Percentiles rank a stretch among this genome's conserved stretches.
Conservation (phyloP, 805 yeast genomes). For the Candida xiaguanensis region DNA sequence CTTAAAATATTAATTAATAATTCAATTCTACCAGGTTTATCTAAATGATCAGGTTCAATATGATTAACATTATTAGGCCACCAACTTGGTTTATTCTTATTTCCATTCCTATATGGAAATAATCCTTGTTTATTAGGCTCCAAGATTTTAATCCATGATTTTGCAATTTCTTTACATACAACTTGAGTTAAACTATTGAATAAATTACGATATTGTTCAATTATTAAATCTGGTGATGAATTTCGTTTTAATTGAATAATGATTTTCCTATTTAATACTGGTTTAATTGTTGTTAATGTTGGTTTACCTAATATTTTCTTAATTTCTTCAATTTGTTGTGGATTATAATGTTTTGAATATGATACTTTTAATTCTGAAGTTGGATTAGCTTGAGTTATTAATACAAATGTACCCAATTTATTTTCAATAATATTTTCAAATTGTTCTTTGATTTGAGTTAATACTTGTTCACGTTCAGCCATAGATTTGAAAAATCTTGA, state of each 20-base stretch:
- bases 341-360: conserved; percentile 5
- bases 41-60: conserved; percentile 71
- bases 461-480: neutral
- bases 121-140: conserved; percentile 66
- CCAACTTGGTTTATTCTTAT: conserved; percentile 56
- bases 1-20: conserved; percentile 42
- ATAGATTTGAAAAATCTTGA: neutral
- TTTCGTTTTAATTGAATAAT: neutral
- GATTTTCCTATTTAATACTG: conserved; percentile 2
- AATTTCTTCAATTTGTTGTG: conserved; percentile 4
- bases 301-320: conserved; percentile 1
- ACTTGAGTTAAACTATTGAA: conserved; percentile 20
- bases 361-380: conserved; percentile 2
- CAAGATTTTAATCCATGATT: conserved; percentile 60
- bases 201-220: conserved; percentile 15
- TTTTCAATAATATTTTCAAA: neutral
- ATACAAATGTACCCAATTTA: conserved; percentile 1
- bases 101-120: conserved; percentile 57
- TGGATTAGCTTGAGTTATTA: conserved; percentile 6
- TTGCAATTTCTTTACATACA: conserved; percentile 57
- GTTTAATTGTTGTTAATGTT: conserved; percentile 7
- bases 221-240: conserved; percentile 1
- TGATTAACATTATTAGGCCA: conserved; percentile 65
- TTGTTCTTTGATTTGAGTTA: neutral
- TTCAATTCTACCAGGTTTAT: conserved; percentile 51